Conservation (phyloP, 768 basidiomycete species). For the Suillus brevipes region DNA sequence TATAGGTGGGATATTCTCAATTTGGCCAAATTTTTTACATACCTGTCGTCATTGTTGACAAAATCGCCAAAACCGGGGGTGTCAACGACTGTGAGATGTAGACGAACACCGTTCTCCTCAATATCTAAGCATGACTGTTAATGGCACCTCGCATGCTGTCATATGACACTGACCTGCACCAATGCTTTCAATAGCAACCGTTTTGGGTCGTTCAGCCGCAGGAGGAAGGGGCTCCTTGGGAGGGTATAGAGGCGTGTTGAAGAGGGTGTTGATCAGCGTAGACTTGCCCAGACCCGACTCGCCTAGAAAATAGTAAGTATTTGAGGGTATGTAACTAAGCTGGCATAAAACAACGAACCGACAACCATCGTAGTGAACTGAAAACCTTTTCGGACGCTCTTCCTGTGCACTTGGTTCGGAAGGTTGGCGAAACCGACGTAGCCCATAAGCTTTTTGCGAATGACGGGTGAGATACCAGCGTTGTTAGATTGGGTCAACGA, state of each 20-base stretch:
- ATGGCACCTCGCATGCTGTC: neutral
- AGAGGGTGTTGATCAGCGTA: conserved; percentile 97
- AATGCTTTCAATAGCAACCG: conserved; percentile 97
- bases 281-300: conserved; percentile 99
- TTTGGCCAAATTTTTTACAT: conserved; percentile 23
- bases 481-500: conserved; percentile 47
- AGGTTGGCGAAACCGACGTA: conserved; percentile 97
- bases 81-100: conserved; percentile 98
- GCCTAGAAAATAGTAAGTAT: conserved; percentile 46
- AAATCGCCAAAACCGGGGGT: conserved; percentile 99
- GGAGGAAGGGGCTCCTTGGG: conserved; percentile 84
- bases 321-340: conserved; percentile 19
- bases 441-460: conserved; percentile 92
- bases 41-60: conserved; percentile 99
- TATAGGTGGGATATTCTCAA: conserved; percentile 20
- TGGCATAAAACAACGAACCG: conserved; percentile 58
- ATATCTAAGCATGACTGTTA: conserved; percentile 64
- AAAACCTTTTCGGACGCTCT: conserved; percentile 97
- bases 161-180: conserved; percentile 75
- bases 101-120: conserved; percentile 95
- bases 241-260: conserved; percentile 94
- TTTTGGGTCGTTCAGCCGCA: conserved; percentile 83
- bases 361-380: conserved; percentile 99
- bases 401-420: conserved; percentile 98
- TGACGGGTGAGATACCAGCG: conserved; percentile 38